phyloP scores from a whole-genome alignment of 23 red algal species.

The Chondrus crispus region DNA sequence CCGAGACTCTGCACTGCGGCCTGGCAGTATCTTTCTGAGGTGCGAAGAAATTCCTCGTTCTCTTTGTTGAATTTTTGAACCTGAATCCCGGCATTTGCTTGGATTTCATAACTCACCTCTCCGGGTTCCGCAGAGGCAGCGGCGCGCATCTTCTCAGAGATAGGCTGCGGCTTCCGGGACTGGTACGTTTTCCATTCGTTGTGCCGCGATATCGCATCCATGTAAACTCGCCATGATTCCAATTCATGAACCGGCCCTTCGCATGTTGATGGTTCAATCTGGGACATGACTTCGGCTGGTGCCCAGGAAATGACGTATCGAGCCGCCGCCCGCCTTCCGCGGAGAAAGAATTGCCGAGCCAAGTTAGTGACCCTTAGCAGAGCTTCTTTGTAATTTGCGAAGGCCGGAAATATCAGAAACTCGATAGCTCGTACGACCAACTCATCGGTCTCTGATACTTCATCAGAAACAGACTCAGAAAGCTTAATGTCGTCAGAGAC shows the following conservation, averaged over 20 bases:
- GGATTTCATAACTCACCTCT: slow-evolving; percentile 38
- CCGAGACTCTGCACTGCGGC: slow-evolving; percentile 17
- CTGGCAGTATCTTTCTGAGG: slow-evolving; percentile 8
- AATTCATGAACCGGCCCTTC: slow-evolving; percentile 16
- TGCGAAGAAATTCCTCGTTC: neutral
- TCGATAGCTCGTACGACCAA: slow-evolving; percentile 32
- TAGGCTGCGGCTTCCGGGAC: slow-evolving; percentile 4
- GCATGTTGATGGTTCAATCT: neutral
- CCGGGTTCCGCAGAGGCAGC: slow-evolving; percentile 34
- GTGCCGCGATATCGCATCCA: slow-evolving; percentile 25
- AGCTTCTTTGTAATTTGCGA: slow-evolving; percentile 42
- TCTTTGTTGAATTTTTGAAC: slow-evolving; percentile 23
- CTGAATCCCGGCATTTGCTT: slow-evolving; percentile 16
- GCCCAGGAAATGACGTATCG: slow-evolving; percentile 37
- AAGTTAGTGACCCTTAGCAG: slow-evolving; percentile 12
- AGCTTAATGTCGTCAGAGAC: neutral
- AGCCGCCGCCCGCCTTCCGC: slow-evolving; percentile 27
- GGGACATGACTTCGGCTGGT: slow-evolving; percentile 16
- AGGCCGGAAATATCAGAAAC: slow-evolving; percentile 51
- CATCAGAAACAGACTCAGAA: neutral
- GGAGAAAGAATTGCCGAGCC: slow-evolving; percentile 35
- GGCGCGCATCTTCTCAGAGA: slow-evolving; percentile 9
- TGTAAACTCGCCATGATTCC: slow-evolving; percentile 29
- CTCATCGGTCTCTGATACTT: slow-evolving; percentile 20
- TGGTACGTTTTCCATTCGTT: slow-evolving; percentile 41